Conservation (phyloP, 805 yeast species). For the Candida loeiensis region DNA sequence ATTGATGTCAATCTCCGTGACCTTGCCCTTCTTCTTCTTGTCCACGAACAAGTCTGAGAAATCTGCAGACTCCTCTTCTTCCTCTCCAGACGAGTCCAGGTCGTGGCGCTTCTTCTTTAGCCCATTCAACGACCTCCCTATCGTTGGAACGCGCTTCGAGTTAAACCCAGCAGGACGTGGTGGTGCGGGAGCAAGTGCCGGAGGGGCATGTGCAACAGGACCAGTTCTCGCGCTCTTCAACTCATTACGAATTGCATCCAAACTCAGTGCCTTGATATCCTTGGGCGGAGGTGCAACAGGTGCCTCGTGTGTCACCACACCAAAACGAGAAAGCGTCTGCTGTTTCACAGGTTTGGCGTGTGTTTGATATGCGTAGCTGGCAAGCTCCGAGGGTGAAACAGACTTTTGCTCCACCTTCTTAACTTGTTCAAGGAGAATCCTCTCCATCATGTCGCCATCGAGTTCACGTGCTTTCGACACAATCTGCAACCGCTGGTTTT, state of each 20-base stretch:
- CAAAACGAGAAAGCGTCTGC: constrained; percentile 34
- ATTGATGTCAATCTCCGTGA: constrained; percentile 41
- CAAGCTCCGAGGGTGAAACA: constrained; percentile 11
- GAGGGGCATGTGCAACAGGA: constrained; percentile 13
- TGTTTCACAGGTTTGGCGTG: constrained; percentile 27
- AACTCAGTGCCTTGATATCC: constrained; percentile 26
- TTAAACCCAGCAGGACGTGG: constrained; percentile 56
- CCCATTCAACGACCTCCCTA: constrained; percentile 37
- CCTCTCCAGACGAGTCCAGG: constrained; percentile 35
- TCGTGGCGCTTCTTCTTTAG: constrained; percentile 29
- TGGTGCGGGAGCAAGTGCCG: constrained; percentile 40
- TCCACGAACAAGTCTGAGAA: constrained; percentile 40
- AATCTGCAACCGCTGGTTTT: constrained; percentile 62
- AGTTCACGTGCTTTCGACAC: constrained; percentile 57
- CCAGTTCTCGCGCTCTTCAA: constrained; percentile 21
- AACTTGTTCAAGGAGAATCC: constrained; percentile 24
- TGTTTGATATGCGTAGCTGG: constrained; percentile 22
- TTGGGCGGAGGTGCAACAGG: constrained; percentile 39
- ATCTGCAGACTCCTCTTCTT: constrained; percentile 31
- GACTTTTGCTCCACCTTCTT: constrained; percentile 9
- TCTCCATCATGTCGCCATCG: constrained; percentile 52
- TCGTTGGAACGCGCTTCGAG: constrained; percentile 18
- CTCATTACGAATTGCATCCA: constrained; percentile 34
- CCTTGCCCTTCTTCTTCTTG: constrained; percentile 31
- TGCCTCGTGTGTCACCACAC: constrained; percentile 27